Conservation (phyloP, 2,329 filamentous ascomycete species). For the Neurospora crassa region DNA sequence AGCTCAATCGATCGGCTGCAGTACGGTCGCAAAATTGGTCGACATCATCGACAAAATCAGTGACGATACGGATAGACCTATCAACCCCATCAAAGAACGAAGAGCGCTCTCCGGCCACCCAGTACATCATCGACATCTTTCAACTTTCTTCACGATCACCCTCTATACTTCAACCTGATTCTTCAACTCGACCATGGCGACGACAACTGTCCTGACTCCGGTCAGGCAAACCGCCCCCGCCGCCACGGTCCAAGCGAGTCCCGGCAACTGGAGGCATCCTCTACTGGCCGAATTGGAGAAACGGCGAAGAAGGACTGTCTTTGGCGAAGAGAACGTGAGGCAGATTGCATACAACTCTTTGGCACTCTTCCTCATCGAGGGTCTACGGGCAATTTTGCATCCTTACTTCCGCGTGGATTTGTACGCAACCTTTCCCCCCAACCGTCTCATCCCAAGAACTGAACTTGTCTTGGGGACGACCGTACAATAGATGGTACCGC, state of each 20-base stretch:
- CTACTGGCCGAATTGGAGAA: constrained; percentile 77
- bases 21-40: not conserved
- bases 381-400: constrained; percentile 28
- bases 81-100: constrained; percentile 8
- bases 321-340: constrained; percentile 67
- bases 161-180: not conserved
- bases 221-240: constrained; percentile 19
- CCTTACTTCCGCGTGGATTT: constrained; percentile 25
- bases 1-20: not conserved
- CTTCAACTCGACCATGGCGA: constrained; percentile 24
- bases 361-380: constrained; percentile 27
- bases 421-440: constrained; percentile 25
- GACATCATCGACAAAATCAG: constrained; percentile 13
- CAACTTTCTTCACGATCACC: not conserved
- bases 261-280: constrained; percentile 87
- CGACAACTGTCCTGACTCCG: constrained; percentile 14
- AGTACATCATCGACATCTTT: not conserved
- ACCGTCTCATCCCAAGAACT: constrained; percentile 2
- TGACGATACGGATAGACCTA: constrained; percentile 1
- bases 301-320: constrained; percentile 68
- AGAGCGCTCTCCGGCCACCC: not conserved
- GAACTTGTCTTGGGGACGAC: not conserved
- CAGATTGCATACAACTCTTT: constrained; percentile 59
- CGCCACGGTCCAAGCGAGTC: constrained; percentile 41
- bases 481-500: not conserved